Conservation (phyloP, 805 yeast species). For the Candida qinlingensis region DNA sequence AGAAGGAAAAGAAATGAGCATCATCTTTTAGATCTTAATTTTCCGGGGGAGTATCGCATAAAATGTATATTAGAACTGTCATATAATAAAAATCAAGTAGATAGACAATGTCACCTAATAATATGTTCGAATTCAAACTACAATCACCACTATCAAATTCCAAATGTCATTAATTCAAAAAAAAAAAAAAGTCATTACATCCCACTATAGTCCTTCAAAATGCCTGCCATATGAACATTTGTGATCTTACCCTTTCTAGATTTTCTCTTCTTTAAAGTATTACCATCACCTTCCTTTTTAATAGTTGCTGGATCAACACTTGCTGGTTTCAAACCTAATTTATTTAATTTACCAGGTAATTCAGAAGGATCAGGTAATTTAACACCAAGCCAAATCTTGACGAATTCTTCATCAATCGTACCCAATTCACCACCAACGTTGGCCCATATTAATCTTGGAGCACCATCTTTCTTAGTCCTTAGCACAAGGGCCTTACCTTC, state of each 20-base stretch:
- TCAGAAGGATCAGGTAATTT: conserved; percentile 79
- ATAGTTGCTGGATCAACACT: conserved; percentile 96
- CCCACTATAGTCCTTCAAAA: conserved; percentile 72
- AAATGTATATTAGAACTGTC: not conserved
- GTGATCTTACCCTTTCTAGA: conserved; percentile 92
- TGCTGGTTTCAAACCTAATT: conserved; percentile 91
- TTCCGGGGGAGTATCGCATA: not conserved
- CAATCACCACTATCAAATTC: not conserved
- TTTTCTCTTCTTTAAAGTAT: conserved; percentile 69
- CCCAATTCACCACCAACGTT: conserved; percentile 71
- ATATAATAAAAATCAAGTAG: too few relatives aligned
- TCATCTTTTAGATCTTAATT: too few relatives aligned
- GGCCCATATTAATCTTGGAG: conserved; percentile 92
- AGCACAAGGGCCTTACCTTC: conserved; percentile 75
- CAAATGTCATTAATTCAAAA: not conserved
- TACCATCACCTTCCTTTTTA: conserved; percentile 53
- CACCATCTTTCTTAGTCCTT: conserved; percentile 87
- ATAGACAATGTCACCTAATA: not conserved
- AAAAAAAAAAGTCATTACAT: not conserved
- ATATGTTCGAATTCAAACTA: too few relatives aligned
- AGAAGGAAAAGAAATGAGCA: not conserved
- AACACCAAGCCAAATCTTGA: conserved; percentile 71
- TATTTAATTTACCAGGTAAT: conserved; percentile 70
- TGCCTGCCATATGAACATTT: conserved; percentile 94
- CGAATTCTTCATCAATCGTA: conserved; percentile 74